phyloP scores from a whole-genome alignment of 805 yeast genomes.

The Yamadazyma takamatsuzukensis region DNA sequence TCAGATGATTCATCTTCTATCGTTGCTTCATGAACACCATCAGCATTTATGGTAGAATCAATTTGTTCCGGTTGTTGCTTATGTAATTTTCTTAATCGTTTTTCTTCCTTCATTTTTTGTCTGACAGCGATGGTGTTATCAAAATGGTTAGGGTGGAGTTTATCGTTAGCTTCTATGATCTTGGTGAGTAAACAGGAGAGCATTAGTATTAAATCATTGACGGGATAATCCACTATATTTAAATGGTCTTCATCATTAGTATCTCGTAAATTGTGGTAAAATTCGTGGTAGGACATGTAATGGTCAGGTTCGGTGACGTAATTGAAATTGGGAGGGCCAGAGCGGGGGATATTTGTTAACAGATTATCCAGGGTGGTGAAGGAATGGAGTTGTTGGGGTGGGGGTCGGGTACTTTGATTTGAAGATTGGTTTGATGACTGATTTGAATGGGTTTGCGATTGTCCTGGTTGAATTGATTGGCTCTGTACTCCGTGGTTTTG shows the following conservation, averaged over 20 bases:
- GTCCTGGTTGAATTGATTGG: no score
- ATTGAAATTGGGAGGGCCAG: conserved; percentile 5
- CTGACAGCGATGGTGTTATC: conserved; percentile 42
- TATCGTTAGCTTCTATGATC: conserved; percentile 87
- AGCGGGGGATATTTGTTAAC: conserved; percentile 4
- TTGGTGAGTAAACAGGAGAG: conserved; percentile 78
- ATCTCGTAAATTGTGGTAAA: conserved; percentile 22
- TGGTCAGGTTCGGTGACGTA: conserved; percentile 31
- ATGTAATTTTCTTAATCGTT: conserved; percentile 23
- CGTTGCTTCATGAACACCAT: conserved; percentile 4
- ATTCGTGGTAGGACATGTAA: conserved; percentile 42
- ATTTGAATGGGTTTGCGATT: no score
- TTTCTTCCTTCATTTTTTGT: conserved; percentile 34
- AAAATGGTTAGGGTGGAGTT: conserved; percentile 66
- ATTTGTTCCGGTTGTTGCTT: conserved; percentile 7
- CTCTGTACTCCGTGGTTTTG: no score
- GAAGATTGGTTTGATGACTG: no score
- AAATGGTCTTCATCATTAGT: conserved; percentile 46
- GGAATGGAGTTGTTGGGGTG: conserved; percentile 6
- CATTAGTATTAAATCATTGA: conserved; percentile 78
- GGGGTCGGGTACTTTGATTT: no score
- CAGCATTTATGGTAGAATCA: conserved; percentile 4
- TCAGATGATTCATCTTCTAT: conserved; percentile 19
- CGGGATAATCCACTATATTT: conserved; percentile 80
- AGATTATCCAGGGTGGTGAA: conserved; percentile 8